These are phyloP conservation scores for Fabrea salina DNA, from an alignment of 169 alveolate genomes.

Conservation along the genomic window DNA sequence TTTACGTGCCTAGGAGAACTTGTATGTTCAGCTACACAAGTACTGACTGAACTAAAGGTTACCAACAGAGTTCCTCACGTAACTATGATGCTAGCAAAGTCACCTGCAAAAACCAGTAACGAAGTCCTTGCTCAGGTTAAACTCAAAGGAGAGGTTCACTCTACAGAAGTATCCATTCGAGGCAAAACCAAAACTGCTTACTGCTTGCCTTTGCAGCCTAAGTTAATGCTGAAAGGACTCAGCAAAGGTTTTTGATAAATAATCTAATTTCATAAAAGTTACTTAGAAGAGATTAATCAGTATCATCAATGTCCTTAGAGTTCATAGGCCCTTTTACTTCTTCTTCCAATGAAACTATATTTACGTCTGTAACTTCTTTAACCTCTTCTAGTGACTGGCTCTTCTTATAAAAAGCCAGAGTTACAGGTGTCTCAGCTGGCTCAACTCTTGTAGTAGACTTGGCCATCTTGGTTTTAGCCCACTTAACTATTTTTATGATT, in stretches of 20 bases:
- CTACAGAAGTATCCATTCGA: neutral
- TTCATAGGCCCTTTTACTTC: too few species aligned
- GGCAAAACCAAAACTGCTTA: neutral
- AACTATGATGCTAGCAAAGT: neutral
- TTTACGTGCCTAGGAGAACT: neutral
- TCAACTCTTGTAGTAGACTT: too few species aligned
- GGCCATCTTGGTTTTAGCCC: too few species aligned
- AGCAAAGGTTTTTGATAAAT: neutral
- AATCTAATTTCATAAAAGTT: too few species aligned
- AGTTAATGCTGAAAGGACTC: neutral
- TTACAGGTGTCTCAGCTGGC: too few species aligned
- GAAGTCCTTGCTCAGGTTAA: neutral
- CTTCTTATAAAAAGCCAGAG: too few species aligned
- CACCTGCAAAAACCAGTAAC: conserved; percentile 3
- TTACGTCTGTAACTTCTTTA: too few species aligned
- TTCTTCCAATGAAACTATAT: too few species aligned
- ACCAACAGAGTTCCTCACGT: neutral
- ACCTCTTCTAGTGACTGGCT: too few species aligned
- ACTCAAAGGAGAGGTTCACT: neutral
- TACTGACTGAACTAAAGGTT: neutral
- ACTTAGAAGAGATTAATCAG: too few species aligned
- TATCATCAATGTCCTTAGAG: too few species aligned
- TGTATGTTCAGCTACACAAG: neutral
- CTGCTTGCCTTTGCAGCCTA: neutral
- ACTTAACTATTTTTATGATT: too few species aligned